Base-by-base conservation (phyloP, 345 rosid species). In the Lagerstroemia speciosa region DNA sequence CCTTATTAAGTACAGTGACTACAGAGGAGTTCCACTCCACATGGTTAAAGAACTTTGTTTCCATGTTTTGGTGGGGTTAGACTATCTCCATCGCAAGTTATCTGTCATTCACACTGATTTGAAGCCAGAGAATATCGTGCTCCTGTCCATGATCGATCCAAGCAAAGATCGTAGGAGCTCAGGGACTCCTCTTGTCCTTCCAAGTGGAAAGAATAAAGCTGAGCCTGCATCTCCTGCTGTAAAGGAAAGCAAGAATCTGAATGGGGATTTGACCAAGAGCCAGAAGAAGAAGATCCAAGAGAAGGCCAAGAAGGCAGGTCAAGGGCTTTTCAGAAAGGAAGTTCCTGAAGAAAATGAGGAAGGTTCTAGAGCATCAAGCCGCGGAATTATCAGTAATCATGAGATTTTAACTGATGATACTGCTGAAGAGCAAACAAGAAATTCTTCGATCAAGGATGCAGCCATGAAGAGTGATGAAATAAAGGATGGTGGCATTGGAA, bases 41-140 rank as follows among this genome's bases (percentile, higher is more conserved):
- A 82, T 77, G 89, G 96, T 89, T 22, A 94, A 88, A 69, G 89
- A 91, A 75, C 71, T 91, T 20, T 89, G 91, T 71, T 79, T 72
- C 69, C 91, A 94, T 76, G 76, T 86, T 65, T 75, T 94, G 19
- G 83, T 78, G 72, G 99, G 97, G 43, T 81, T 94, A 76, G 94
- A 94, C 73, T 94, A 89, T 78, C 84, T 94, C 77, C 99, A 94
- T 76, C 89, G 82, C 1, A 74, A 88, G 63, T 96, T 94, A 66
- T 89, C 89, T 0, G 82, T 94, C 60, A 89, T 94, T 53, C 97
- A 94, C 72, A 94, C 99, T 43, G 99, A 94, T 86, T 83, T 94
- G 80, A 94, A 94, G 85, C 97, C 97, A 10, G 97, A 94, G 81
- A 94, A 94, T 36, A 77, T 94, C 62, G 78, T 94, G 74, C 93